phyloP scores from a whole-genome alignment of 2,329 filamentous ascomycete genomes.

The Conoideocrella luteorostrata region DNA sequence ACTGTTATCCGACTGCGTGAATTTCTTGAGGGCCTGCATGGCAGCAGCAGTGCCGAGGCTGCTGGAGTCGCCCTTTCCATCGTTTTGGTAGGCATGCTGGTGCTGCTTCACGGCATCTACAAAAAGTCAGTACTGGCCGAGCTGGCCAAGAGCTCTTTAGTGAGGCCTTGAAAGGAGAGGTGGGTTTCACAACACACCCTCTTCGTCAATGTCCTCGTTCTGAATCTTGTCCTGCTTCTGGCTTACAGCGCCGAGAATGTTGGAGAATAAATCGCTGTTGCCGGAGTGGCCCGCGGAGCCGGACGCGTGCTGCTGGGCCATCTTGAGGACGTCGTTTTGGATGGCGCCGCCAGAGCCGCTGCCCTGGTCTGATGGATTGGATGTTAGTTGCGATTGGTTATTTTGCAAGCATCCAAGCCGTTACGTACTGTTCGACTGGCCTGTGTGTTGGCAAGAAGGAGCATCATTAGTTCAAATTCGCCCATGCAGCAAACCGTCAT shows the following conservation, averaged over 20 bases:
- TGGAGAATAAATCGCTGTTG: slow-evolving; percentile 42
- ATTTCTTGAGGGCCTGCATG: slow-evolving; percentile 76
- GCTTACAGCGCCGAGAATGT: slow-evolving; percentile 38
- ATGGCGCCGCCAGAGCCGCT: slow-evolving; percentile 25
- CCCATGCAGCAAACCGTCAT: background rate
- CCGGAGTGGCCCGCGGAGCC: slow-evolving; percentile 40
- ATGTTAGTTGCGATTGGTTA: background rate
- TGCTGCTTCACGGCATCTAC: slow-evolving; percentile 66
- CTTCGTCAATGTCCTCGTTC: slow-evolving; percentile 43
- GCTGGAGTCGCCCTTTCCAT: slow-evolving; percentile 39
- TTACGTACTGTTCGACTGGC: slow-evolving; percentile 12
- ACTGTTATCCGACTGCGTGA: slow-evolving; percentile 52
- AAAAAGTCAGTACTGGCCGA: slow-evolving; percentile 3
- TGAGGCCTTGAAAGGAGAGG: no score
- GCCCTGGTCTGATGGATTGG: slow-evolving; percentile 16
- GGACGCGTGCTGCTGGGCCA: slow-evolving; percentile 42
- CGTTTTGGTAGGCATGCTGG: slow-evolving; percentile 61
- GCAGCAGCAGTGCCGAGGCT: slow-evolving; percentile 67
- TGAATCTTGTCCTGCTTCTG: slow-evolving; percentile 43
- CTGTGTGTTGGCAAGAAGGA: no score
- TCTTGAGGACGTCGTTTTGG: slow-evolving; percentile 40
- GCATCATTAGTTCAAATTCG: background rate
- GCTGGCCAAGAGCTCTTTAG: no score
- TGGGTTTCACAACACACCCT: slow-evolving; percentile 30
- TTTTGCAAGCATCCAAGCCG: background rate